Percentiles rank a stretch among this genome's conserved stretches.
Conservation (phyloP, 306 rosid species). For the Trifolium fragiferum region DNA sequence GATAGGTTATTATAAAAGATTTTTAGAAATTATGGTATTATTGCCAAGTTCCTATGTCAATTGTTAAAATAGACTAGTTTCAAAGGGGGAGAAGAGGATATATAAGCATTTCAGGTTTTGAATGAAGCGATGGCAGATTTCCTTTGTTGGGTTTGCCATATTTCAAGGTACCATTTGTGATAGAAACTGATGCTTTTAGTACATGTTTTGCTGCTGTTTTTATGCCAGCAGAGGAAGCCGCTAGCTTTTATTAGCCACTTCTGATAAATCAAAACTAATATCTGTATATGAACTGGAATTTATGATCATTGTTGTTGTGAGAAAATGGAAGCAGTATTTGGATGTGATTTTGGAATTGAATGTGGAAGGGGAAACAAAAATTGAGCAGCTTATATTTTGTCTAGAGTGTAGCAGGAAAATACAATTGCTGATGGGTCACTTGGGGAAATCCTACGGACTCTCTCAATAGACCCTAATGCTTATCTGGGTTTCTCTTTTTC, state of each 20-base stretch:
- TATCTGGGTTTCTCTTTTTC: neutral
- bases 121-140: neutral
- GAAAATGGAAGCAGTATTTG: neutral
- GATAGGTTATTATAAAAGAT: neutral
- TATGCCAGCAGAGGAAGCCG: neutral
- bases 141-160: neutral
- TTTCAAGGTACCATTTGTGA: neutral
- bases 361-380: neutral
- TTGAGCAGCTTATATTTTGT: neutral
- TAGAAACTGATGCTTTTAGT: neutral
- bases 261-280: neutral
- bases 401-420: neutral
- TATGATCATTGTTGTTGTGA: neutral
- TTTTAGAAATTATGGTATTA: neutral
- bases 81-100: neutral
- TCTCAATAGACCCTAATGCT: neutral
- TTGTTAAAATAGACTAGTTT: neutral
- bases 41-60: neutral
- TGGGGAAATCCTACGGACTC: neutral
- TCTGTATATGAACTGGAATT: neutral
- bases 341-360: neutral
- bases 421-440: neutral
- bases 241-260: neutral
- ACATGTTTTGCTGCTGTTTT: neutral
- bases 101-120: neutral